These are phyloP conservation scores for Aspergillus heteromorphus DNA, from an alignment of 495 filamentous ascomycete species.

Conservation along the genomic window DNA sequence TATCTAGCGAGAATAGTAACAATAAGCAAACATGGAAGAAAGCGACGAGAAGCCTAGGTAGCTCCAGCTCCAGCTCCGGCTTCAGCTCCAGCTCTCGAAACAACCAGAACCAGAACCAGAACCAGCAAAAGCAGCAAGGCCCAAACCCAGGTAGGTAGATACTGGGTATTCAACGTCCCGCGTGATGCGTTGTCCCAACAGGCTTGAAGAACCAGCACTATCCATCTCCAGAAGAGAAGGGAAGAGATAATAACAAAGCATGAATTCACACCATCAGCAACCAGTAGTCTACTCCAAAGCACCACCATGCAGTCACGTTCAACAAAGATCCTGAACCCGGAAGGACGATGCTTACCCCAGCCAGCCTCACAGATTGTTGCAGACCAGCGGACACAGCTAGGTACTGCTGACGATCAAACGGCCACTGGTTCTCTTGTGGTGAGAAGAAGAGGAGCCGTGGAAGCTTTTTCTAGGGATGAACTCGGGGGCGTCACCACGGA, in stretches of 20 bases:
- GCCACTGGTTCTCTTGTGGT: not conserved
- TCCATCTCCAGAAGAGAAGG: not conserved
- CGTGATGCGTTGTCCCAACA: not conserved
- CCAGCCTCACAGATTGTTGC: not conserved
- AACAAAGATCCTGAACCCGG: too few species aligned
- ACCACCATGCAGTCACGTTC: too few species aligned
- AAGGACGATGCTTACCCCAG: too few species aligned
- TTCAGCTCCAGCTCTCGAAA: not conserved
- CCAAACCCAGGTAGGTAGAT: not conserved
- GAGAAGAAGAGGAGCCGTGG: too few species aligned
- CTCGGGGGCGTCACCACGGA: constrained; percentile 20
- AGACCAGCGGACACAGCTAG: not conserved
- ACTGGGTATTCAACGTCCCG: not conserved
- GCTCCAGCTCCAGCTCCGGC: not conserved
- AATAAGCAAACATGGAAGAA: too few species aligned
- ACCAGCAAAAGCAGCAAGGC: not conserved
- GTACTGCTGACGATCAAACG: constrained; percentile 1
- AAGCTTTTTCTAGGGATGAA: constrained; percentile 15
- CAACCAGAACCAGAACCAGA: too few species aligned
- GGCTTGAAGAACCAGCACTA: not conserved
- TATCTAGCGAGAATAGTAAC: not conserved
- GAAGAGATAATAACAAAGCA: not conserved
- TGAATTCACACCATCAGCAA: not conserved
- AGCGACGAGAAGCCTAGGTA: not conserved
- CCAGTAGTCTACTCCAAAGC: not conserved